Evolutionary conservation across 2,329 filamentous ascomycete genomes (phyloP), one percentile per base, ranked within the genome.

Genomic region (Trichoderma sp.): DNA sequence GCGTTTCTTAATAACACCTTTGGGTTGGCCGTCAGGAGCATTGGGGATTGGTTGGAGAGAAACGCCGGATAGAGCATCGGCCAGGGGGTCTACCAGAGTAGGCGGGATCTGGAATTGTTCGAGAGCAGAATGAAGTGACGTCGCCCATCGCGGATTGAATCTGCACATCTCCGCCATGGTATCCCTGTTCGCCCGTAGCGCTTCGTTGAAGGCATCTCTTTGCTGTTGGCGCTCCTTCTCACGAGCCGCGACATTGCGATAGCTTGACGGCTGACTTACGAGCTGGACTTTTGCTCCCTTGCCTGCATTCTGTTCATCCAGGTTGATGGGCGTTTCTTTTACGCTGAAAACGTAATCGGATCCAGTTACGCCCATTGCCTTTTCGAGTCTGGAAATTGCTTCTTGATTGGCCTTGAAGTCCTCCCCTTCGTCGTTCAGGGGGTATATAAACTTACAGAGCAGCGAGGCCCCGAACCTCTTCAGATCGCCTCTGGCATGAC

Each of bases 391-490:
- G 7, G 45, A 11, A 6, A 71, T 21, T n/a, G 68, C 68, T 18
- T 59, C 68, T 21, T 63, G 11, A 29, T 31, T 53, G 18, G 50
- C 68, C 12, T 53, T 59, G 18, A 16, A 7, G 12, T 8, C 56
- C 12, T 9, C 9, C 3, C 24, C 1, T 2, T 45, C 27, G 0
- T 69, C n/a, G 66, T 80, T 80, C 0, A n/a, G 50, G 29, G 77
- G 75, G 31, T 72, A 53, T 21, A 80, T 77, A 6, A 77, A 60
- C 8, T 72, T 53, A 29, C 60, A 21, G 21, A 80, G 50, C 14
- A 80, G 60, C 9, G 77, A 80, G 16, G 79, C 75, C 4, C 79
- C 79, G n/a, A 80, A 74, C 6, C 79, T 79, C 71, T 79, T 80
- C 14, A 80, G 65, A 50, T 80, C 79, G 0, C 79, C 77, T 38